Base-by-base conservation (phyloP, 208 protist genomes). In the Tritrichomonas foetus region DNA sequence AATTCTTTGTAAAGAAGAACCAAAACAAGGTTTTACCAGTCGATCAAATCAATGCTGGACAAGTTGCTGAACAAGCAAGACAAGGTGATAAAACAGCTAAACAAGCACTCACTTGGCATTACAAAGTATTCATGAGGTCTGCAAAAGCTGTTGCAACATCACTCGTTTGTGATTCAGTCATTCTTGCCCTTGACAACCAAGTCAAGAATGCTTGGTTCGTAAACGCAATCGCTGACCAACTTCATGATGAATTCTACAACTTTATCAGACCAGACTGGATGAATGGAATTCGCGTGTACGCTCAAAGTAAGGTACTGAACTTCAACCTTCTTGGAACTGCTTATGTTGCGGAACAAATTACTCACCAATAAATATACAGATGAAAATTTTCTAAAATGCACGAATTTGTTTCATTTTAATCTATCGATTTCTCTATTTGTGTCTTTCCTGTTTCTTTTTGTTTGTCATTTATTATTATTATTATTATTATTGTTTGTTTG, bases 211-310 rank as follows among this genome's bases (percentile, higher is more conserved):
- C n/a, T 44, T 82, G 74, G 74, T 82, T 82, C 20, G 41, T 82
- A 50, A 50, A 20, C 30, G 27, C 33, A 49, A 41, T 36, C 3
- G n/a, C 41, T 36, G 74, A 82, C n/a, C 41, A 82, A 82, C 41
- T 82, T 8, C 14, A 20, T 50, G 41, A 47, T n/a, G 74, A 82
- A 36, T 82, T 82, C 41, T 50, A 82, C 25, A 20, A 47, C 33
- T 82, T 82, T 41, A 82, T 50, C 74, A 33, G 74, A 25, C 74
- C 74, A 47, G 74, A 82, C 41, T 82, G 74, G 74, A 82, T 82
- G 41, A 82, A 82, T 20, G 5, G 14, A 0, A 50, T 82, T 50
- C 47, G 41, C 47, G 33, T 47, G 0, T 82, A 82, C 41, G 50
- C 74, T n/a, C 74, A 82, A 44, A 50, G 3, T 33, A 50, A 82